Percentiles rank a stretch among this genome's conserved stretches.
Conservation (phyloP, 2,329 filamentous ascomycete genomes). For the Sphaerulina vaccinii region DNA sequence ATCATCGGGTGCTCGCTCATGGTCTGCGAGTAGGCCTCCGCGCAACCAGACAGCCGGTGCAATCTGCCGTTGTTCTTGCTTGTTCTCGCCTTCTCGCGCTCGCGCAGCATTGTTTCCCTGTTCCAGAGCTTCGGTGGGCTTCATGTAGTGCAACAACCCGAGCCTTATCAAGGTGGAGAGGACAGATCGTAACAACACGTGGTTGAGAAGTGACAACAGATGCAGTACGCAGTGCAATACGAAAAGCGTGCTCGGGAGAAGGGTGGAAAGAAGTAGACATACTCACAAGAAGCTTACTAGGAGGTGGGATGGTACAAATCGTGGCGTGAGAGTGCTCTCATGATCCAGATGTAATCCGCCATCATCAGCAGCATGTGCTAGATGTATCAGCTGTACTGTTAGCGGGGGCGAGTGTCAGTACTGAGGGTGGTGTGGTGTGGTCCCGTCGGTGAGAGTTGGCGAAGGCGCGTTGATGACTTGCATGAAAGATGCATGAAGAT, state of each 20-base stretch:
- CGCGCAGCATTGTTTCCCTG: not conserved
- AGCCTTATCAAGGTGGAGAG: slow-evolving; percentile 2
- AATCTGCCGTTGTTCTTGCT: not conserved
- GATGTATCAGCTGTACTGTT: slow-evolving; percentile 5
- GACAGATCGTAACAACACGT: slow-evolving; percentile 7
- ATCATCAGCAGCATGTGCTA: slow-evolving; percentile 3
- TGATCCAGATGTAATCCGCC: slow-evolving; percentile 2
- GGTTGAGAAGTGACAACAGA: not conserved
- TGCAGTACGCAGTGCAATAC: slow-evolving; percentile 1
- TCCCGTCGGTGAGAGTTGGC: slow-evolving; percentile 6
- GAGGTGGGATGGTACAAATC: not conserved
- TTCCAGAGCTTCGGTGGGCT: not conserved
- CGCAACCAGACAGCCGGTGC: slow-evolving; percentile 1
- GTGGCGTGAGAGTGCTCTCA: not conserved
- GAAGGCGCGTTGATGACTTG: slow-evolving; percentile 11
- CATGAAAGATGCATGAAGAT: slow-evolving; percentile 11
- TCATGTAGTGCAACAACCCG: slow-evolving; percentile 11
- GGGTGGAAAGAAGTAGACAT: not conserved
- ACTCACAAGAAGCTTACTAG: slow-evolving; percentile 6
- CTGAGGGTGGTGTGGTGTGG: too few species aligned
- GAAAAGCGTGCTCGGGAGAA: slow-evolving; percentile 7
- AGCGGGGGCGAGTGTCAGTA: slow-evolving; percentile 1
- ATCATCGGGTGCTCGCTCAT: not conserved
- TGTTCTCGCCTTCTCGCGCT: slow-evolving; percentile 4
- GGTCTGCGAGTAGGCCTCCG: not conserved